These are phyloP conservation scores for Tylopilus sp. DNA, from an alignment of 768 basidiomycete species.

Conservation along the genomic window DNA sequence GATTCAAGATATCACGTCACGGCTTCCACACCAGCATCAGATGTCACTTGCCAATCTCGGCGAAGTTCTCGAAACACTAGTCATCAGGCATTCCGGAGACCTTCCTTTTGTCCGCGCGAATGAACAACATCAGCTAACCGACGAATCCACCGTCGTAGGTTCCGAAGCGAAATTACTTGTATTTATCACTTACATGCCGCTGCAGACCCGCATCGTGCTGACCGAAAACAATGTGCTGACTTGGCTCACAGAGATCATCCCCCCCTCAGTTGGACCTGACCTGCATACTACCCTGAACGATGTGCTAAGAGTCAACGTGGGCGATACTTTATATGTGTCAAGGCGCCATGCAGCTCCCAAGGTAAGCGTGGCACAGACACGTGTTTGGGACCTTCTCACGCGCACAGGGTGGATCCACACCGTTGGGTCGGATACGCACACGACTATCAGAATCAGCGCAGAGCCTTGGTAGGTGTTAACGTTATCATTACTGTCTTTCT, in stretches of 20 bases:
- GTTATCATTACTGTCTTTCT: conserved; percentile 1
- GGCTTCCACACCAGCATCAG: conserved; percentile 28
- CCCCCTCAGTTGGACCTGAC: conserved; percentile 23
- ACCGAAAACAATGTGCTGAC: conserved; percentile 42
- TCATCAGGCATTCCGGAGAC: conserved; percentile 31
- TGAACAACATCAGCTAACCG: conserved; percentile 10
- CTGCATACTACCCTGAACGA: conserved; percentile 36
- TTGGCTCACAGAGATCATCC: conserved; percentile 43
- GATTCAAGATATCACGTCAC: conserved; percentile 34
- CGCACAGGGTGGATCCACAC: conserved; percentile 79
- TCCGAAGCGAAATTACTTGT: neutral
- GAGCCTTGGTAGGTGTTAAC: conserved; percentile 47
- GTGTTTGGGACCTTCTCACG: conserved; percentile 20
- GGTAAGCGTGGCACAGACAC: conserved; percentile 36
- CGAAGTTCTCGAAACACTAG: conserved; percentile 31
- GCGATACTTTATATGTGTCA: conserved; percentile 59
- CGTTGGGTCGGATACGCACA: conserved; percentile 68
- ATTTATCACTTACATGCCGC: conserved; percentile 7
- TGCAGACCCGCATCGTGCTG: conserved; percentile 49
- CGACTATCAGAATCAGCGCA: conserved; percentile 66
- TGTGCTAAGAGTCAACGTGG: conserved; percentile 42
- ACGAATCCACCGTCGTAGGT: conserved; percentile 30
- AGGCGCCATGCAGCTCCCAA: conserved; percentile 48
- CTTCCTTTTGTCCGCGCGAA: conserved; percentile 28
- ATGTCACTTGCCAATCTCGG: conserved; percentile 22